Base-by-base conservation (phyloP, 129 eudicot genomes). In the Heracleum sosnowskyi region DNA sequence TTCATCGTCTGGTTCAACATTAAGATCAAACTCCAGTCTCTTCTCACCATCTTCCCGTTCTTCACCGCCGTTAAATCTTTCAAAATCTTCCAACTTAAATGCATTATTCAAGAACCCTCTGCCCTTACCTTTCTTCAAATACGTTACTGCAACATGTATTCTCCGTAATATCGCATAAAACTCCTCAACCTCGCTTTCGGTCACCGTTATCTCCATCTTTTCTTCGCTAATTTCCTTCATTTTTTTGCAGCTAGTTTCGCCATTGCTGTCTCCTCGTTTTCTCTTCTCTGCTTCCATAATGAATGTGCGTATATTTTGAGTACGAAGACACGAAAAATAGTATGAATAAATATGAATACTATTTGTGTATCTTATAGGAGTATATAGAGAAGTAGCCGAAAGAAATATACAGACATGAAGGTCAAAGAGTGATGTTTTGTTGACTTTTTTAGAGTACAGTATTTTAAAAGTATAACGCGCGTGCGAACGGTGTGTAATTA, bases 101-200 rank as follows among this genome's bases (percentile, higher is more conserved):
- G 77, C 41, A 35, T 22, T 40, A n/a, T 46, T 3, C 33, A n/a
- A n/a, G 57, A 51, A 35, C 34, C 37, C 76, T 11, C 49, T 55
- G 45, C 83, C 80, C 51, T 47, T 24, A 12, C 84, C 78, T n/a
- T 82, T 64, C 77, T 84, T 42, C 75, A 87, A 84, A 60, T 84
- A 87, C 84, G 77, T 81, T 9, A 87, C 83, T 34, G 90, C 84
- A 11, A 81, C 87, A 51, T 57, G 86, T 46, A 87, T 84, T 31
- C 88, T 76, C 39, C 79, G 34, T 57, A 87, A 31, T 22, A 87
- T 87, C 4, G 86, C 86, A 57, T 79, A 87, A 72, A 84, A 87
- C 66, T 87, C 90, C 68, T 87, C 90, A 44, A 87, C 90, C 77
- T 86, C 87, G 4, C 77, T 86, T 33, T 86, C 90, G 39, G 33